These are phyloP conservation scores for Leptographium radiaticola DNA, from an alignment of 2,329 filamentous ascomycete species.

Conservation along the genomic window DNA sequence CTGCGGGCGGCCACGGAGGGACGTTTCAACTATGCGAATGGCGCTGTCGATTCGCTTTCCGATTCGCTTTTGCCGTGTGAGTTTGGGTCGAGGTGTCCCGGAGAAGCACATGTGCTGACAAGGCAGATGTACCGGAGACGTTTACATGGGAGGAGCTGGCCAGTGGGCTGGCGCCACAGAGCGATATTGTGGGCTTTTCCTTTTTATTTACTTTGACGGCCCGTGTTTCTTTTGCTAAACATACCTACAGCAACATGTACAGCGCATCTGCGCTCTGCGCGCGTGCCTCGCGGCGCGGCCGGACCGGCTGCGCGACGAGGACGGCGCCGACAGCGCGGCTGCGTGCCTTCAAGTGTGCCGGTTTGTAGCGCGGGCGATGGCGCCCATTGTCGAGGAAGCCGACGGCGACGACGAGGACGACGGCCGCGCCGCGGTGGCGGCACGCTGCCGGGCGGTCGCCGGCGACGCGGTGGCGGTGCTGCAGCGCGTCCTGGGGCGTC, in stretches of 20 bases:
- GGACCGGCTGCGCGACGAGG: background rate
- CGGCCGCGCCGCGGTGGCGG: background rate
- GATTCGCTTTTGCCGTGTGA: no score
- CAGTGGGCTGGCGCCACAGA: background rate
- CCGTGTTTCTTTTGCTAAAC: no score
- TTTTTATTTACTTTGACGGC: no score
- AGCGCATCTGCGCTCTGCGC: slow-evolving; percentile 2
- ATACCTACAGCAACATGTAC: background rate
- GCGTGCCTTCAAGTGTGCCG: slow-evolving; percentile 3
- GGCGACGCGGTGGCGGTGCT: slow-evolving; percentile 11
- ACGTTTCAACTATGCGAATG: no score
- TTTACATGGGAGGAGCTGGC: slow-evolving; percentile 9
- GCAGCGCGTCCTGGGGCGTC: background rate
- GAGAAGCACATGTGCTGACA: no score
- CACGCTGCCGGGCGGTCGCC: slow-evolving; percentile 7
- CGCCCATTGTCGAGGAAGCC: slow-evolving; percentile 4
- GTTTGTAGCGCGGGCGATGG: slow-evolving; percentile 5
- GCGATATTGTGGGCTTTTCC: background rate
- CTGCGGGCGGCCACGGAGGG: background rate
- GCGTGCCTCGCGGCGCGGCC: slow-evolving; percentile 3
- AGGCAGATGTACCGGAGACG: slow-evolving; percentile 1
- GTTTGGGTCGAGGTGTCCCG: no score
- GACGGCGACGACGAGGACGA: background rate
- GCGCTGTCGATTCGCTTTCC: no score
- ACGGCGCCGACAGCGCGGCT: background rate